Evolutionary conservation across 192 early-diverging fungal genomes (phyloP), one percentile per base, ranked within the genome.

Genomic region (Gigaspora rosea): DNA sequence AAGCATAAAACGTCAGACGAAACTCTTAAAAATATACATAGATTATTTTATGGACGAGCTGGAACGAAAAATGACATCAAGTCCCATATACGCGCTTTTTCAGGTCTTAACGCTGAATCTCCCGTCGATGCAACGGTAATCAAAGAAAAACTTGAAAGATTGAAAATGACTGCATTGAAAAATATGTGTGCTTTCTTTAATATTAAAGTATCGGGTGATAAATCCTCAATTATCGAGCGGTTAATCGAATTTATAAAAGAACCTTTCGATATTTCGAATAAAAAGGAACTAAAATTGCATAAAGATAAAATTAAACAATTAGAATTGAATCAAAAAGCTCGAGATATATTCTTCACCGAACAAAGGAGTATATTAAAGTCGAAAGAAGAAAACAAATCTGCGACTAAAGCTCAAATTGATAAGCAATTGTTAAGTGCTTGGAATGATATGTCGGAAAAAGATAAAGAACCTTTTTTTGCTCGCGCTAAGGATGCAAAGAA

Each of bases 61-160:
- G 46, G 65, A 15, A 47, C 46, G 9, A 67, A 67, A 46, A 13
- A 67, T 8, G 65, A 67, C 3, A 67, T 67, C 6, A 67, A 67
- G 46, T 47, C 35, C 10, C 35, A 67, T n/a, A n/a, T 67, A n/a
- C 65, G 65, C 41, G 16, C 41, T 16, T 67, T 67, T 9, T 67
- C 65, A n/a, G 65, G 46, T 47, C 46, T 67, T 20, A 20, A 16
- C 1, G 13, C n/a, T 48, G 41, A 18, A 41, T 47, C 65, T 9
- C 46, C 65, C 3, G 41, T 67, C 18, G 65, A 67, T 7, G 65
- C 41, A 48, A 67, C 46, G 9, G 65, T 67, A 0, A 15, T 67
- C 20, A 67, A 67, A 48, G 65, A 67, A 47, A 67, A 49, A 48
- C 46, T 67, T 41, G 65, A 67, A 67, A 67, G 47, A 46, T 67